phyloP scores from a whole-genome alignment of 352 stramenopile genomes.

The Globisporangium okanoganense region DNA sequence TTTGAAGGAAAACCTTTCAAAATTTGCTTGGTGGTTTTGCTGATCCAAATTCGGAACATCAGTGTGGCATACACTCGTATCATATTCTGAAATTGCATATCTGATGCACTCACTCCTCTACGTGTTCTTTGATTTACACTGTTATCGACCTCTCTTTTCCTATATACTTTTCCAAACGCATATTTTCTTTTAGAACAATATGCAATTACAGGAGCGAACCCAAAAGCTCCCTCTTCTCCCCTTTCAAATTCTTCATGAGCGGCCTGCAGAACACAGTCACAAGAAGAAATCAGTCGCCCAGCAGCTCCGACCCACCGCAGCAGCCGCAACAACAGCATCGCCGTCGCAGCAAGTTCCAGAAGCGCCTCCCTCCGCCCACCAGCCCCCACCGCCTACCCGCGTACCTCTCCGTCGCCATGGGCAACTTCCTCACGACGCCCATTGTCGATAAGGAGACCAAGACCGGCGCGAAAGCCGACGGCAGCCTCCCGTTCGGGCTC shows the following conservation, averaged over 20 bases:
- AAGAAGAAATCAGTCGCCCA: conserved; percentile 2
- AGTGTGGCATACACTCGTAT: no score
- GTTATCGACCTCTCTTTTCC: background rate
- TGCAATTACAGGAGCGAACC: background rate
- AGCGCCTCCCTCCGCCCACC: background rate
- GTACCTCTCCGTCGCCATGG: conserved; percentile 35
- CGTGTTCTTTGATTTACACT: background rate
- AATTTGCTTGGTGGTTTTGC: no score
- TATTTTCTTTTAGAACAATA: background rate
- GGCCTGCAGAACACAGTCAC: conserved; percentile 25
- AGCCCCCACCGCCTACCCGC: background rate
- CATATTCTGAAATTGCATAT: background rate
- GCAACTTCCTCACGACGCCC: conserved; percentile 75
- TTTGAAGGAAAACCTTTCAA: no score
- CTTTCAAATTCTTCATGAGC: conserved; percentile 4
- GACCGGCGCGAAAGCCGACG: conserved; percentile 34
- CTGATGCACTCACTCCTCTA: background rate
- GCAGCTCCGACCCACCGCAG: no score
- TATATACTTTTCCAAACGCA: background rate
- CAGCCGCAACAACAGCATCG: background rate
- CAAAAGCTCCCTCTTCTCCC: background rate
- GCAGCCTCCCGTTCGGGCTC: conserved; percentile 57
- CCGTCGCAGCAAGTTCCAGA: conserved; percentile 11
- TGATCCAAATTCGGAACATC: no score
- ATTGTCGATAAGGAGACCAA: conserved; percentile 79